Evolutionary conservation across 495 filamentous ascomycete species (phyloP).

Genomic region (Lepidopterella palustris): DNA sequence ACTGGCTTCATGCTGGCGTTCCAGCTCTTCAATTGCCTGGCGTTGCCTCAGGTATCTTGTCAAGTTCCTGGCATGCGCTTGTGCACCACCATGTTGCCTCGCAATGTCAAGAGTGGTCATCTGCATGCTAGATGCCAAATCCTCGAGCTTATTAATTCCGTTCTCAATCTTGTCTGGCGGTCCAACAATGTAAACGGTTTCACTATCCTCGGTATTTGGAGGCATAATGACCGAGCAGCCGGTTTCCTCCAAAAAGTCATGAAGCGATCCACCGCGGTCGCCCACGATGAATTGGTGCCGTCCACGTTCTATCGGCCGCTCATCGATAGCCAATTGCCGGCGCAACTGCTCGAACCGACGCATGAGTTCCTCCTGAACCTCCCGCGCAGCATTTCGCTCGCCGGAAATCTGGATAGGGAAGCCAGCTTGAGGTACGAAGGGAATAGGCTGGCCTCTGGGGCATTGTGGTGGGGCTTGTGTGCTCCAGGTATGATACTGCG

Average conservation of each 20-base stretch:
- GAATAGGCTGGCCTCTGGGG: conserved; percentile 56
- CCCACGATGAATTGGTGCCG: conserved; percentile 90
- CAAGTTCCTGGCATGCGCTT: conserved; percentile 71
- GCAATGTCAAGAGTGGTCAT: conserved; percentile 71
- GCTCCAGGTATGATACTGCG: conserved; percentile 69
- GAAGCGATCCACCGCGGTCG: conserved; percentile 64
- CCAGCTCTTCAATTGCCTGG: conserved; percentile 68
- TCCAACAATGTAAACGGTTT: conserved; percentile 77
- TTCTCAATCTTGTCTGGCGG: conserved; percentile 61
- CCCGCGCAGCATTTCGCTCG: conserved; percentile 75
- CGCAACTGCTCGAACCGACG: conserved; percentile 64
- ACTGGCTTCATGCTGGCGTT: conserved; percentile 67
- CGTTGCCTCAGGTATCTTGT: conserved; percentile 76
- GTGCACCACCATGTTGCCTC: conserved; percentile 65
- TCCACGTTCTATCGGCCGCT: conserved; percentile 66
- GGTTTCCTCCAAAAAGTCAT: conserved; percentile 83
- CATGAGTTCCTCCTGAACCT: conserved; percentile 73
- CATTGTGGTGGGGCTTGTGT: conserved; percentile 61
- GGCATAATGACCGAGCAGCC: conserved; percentile 85
- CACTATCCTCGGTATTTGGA: conserved; percentile 61
- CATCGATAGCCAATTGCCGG: conserved; percentile 60
- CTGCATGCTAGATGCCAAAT: conserved; percentile 75
- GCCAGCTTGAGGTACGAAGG: conserved; percentile 57
- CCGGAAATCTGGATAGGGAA: conserved; percentile 78
- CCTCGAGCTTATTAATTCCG: conserved; percentile 72